Percentiles rank a stretch among this genome's conserved stretches.
phyloP scores from a whole-genome alignment of 2,329 filamentous ascomycete species.

The Aspergillus tamarii region DNA sequence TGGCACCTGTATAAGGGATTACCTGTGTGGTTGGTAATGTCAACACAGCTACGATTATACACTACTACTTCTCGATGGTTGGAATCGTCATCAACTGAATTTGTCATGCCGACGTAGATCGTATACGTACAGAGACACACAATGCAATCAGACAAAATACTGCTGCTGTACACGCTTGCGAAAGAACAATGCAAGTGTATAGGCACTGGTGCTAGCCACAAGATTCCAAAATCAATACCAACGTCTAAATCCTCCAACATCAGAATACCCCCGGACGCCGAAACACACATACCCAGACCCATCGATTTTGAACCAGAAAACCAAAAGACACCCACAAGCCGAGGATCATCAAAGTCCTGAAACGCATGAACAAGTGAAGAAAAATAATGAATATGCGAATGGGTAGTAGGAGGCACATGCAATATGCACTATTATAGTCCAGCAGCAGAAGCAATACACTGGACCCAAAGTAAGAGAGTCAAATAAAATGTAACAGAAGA shows the following conservation, averaged over 20 bases:
- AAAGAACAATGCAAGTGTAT: slow-evolving; percentile 2
- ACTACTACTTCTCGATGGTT: not conserved
- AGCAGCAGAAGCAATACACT: slow-evolving; percentile 16
- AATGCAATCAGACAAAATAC: slow-evolving; percentile 15
- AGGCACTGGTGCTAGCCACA: slow-evolving; percentile 14
- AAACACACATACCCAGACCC: slow-evolving; percentile 28
- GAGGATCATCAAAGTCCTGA: slow-evolving; percentile 15
- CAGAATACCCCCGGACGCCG: slow-evolving; percentile 32
- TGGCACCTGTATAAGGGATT: not conserved
- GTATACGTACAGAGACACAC: slow-evolving; percentile 26
- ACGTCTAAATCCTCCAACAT: slow-evolving; percentile 25
- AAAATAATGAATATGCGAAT: slow-evolving; percentile 16
- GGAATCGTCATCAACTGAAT: slow-evolving; percentile 21
- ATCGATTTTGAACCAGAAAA: slow-evolving; percentile 26
- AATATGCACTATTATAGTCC: slow-evolving; percentile 22
- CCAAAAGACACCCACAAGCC: slow-evolving; percentile 19
- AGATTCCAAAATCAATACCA: slow-evolving; percentile 21
- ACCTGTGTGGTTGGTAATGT: not conserved
- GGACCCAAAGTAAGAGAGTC: slow-evolving; percentile 10
- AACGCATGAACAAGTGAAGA: slow-evolving; percentile 23
- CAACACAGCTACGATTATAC: not conserved
- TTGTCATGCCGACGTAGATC: slow-evolving; percentile 29
- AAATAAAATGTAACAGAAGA: slow-evolving; percentile 17
- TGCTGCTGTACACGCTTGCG: slow-evolving; percentile 10
- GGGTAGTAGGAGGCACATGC: slow-evolving; percentile 22